Evolutionary conservation across 805 yeast species (phyloP), one percentile per base, ranked within the genome.

Genomic region (Sugiyamaella smithiae): DNA sequence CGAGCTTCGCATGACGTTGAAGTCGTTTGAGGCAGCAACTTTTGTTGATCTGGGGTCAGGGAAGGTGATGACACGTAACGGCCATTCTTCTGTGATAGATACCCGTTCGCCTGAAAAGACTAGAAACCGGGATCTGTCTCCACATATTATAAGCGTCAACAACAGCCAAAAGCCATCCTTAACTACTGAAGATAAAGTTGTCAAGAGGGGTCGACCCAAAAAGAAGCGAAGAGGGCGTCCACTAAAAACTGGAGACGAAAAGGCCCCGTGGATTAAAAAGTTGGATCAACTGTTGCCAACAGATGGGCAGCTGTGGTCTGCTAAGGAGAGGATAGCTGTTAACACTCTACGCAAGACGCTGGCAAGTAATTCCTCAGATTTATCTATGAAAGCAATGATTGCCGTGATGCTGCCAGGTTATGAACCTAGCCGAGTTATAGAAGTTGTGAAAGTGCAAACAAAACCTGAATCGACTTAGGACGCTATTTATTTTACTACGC

Each of bases 401-500:
- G 20, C 26, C 14, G 32, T 43, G 9, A 14, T 48, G 29, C 40
- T 48, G 8, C 52, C 52, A 3, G 43, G 42, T 20, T 43, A 48
- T 26, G 48, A 48, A 2, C 45, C 40, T 16, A 16, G n/a, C 4
- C 25, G 36, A 11, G 28, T 48, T 5, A 14, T 48, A 17, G 35
- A 43, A 28, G 43, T 35, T n/a, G 45, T 44, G 20, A 28, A 20
- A 11, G 43, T 14, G 22, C 42, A 6, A 17, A 7, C 25, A n/a
- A 14, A n/a, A n/a, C n/a, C n/a, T n/a, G n/a, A n/a, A n/a, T n/a
- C n/a, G n/a, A n/a, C n/a, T n/a, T n/a, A n/a, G n/a, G n/a, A n/a
- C n/a, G n/a, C n/a, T n/a, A n/a, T n/a, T n/a, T n/a, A n/a, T 19
- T 42, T 20, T 42, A 40, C 20, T 49, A 54, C n/a, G 48, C 49